A percentile compares a stretch with the other conserved stretches of the same genome.
These are phyloP conservation scores for Chlorella variabilis DNA, from an alignment of 163 green algal species.

Conservation along the genomic window DNA sequence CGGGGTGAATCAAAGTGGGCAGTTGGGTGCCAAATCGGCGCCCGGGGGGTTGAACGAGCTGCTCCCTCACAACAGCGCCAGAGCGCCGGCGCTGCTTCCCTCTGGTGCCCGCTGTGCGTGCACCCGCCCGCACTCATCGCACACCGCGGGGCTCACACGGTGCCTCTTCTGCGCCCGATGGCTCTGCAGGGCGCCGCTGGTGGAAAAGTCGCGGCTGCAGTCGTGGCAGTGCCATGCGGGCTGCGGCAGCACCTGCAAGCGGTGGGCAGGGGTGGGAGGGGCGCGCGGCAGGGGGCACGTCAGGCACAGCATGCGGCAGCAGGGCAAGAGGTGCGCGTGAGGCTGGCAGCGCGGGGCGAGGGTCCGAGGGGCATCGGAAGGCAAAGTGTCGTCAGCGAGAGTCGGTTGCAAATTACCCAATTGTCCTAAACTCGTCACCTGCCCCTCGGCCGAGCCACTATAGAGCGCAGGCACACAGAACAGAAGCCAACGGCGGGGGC, in stretches of 20 bases:
- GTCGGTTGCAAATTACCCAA: constrained; percentile 46
- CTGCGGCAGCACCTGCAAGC: constrained; percentile 22
- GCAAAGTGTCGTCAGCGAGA: constrained; percentile 27
- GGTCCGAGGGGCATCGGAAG: constrained; percentile 16
- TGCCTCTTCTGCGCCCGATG: constrained; percentile 23
- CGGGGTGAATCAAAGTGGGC: too few species aligned
- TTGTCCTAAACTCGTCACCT: constrained; percentile 17
- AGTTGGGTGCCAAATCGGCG: too few species aligned
- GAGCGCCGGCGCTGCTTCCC: too few species aligned
- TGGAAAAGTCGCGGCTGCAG: constrained; percentile 18
- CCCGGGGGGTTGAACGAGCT: too few species aligned
- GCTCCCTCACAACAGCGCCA: too few species aligned
- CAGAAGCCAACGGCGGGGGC: background rate
- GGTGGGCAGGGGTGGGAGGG: background rate
- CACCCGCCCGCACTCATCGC: constrained; percentile 21
- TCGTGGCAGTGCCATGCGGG: constrained; percentile 25
- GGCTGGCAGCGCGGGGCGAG: background rate
- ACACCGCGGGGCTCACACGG: background rate
- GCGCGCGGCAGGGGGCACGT: background rate
- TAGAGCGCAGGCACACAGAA: background rate
- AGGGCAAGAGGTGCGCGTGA: background rate
- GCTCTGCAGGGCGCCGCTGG: background rate
- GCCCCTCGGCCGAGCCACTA: background rate
- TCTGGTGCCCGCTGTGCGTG: too few species aligned
- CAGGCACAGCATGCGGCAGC: too few species aligned